Evolutionary conservation across 1,284 basidiomycete species (phyloP), one percentile per base, ranked within the genome.

Genomic region (Xerocomus cyaneibrunnescens): DNA sequence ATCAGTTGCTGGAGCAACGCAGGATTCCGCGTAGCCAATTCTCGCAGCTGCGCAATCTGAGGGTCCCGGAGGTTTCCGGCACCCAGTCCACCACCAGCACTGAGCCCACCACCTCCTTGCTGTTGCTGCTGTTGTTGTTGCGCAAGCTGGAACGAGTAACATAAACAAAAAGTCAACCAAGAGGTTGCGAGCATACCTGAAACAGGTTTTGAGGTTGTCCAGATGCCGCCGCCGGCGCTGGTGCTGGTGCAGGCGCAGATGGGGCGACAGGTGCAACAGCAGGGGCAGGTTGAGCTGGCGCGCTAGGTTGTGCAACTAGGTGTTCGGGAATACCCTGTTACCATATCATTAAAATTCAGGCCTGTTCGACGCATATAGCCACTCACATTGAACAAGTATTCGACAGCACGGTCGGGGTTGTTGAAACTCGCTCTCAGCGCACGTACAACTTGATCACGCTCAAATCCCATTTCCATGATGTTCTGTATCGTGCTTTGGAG

Each of bases 331-430:
- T 93, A 45, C 92, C 91, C 91, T 68, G 32, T 54, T n/a, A 13
- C n/a, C 10, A 12, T 25, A 27, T 28, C 19, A 28, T 52, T 25
- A 23, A 58, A 13, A 21, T 28, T 38, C 23, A 47, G 19, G 8
- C 6, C 28, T n/a, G 50, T 47, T 42, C 32, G 17, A 23, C 48
- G 48, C 58, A 50, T 46, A 50, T 39, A 48, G 48, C 34, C n/a
- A 76, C 87, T 64, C 62, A 95, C 95, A 57, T 71, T 97, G 83
- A 98, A 89, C 45, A 99, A 77, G 72, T 99, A 99, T 72, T 99
- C 97, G 25, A 95, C 95, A 7, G 97, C 97, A 38, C 97, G 85
- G 65, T 99, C 95, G 2, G 97, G 93, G 72, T 99, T 99, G 74
- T 99, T 99, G 75, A 85, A 99, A 67, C 92, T 95, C 21, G 95